Conservation (phyloP, 768 basidiomycete species). For the Xerocomellus amylosporus region DNA sequence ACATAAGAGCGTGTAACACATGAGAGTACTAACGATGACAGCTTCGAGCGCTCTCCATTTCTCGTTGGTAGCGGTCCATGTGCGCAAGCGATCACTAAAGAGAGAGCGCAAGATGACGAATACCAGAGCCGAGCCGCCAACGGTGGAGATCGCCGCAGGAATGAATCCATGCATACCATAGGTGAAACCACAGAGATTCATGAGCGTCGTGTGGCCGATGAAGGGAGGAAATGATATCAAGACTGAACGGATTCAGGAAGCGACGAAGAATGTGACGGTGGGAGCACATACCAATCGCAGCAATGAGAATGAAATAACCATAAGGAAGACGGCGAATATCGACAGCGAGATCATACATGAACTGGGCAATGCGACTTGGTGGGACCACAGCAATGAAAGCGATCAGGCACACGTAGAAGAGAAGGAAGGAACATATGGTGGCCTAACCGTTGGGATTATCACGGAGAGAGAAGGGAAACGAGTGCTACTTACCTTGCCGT, state of each 20-base stretch:
- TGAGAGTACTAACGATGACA: constrained; percentile 54
- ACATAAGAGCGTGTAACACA: neutral
- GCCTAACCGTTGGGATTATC: constrained; percentile 32
- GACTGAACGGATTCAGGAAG: constrained; percentile 19
- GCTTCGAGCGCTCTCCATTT: constrained; percentile 78
- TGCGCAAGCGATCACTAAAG: constrained; percentile 53
- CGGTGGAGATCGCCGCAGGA: constrained; percentile 58
- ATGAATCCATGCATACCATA: constrained; percentile 78
- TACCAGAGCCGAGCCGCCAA: constrained; percentile 59
- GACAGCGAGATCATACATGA: constrained; percentile 65
- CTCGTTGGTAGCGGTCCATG: constrained; percentile 60
- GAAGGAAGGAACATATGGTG: constrained; percentile 52
- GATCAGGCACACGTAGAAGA: constrained; percentile 53
- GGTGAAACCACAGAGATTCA: constrained; percentile 76
- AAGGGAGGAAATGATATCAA: constrained; percentile 33
- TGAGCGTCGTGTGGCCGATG: constrained; percentile 29
- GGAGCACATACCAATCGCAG: constrained; percentile 53
- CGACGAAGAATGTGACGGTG: constrained; percentile 53
- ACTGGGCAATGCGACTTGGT: constrained; percentile 66
- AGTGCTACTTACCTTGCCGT: constrained; percentile 48
- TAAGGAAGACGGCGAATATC: constrained; percentile 54
- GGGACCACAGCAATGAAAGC: constrained; percentile 50
- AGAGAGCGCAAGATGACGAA: constrained; percentile 61
- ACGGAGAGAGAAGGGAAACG: constrained; percentile 1
- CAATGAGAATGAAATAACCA: constrained; percentile 59